Percentiles rank a stretch among this genome's conserved stretches.
These are phyloP conservation scores for Talaromyces pinophilus DNA, from an alignment of 2,329 filamentous ascomycete genomes.

Conservation along the genomic window DNA sequence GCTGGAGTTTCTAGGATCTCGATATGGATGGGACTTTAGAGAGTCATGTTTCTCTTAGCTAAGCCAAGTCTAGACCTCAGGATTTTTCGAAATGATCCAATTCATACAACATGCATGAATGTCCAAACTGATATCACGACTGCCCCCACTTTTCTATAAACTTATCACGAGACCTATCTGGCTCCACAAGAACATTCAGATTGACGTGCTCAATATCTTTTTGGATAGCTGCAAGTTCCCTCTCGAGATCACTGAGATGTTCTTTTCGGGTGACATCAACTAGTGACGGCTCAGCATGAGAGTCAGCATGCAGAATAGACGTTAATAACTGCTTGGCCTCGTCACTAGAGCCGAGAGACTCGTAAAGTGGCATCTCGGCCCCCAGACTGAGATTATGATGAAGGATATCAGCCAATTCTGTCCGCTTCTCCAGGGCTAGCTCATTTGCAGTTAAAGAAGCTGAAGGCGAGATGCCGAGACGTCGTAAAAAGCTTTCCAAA, in stretches of 20 bases:
- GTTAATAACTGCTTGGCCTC: slow-evolving; percentile 36
- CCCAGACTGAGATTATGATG: slow-evolving; percentile 31
- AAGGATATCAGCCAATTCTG: slow-evolving; percentile 32
- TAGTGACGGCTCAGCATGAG: slow-evolving; percentile 29
- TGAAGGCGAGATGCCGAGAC: slow-evolving; percentile 33
- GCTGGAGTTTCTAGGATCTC: neutral
- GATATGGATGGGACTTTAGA: too few species aligned
- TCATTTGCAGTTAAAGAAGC: slow-evolving; percentile 22
- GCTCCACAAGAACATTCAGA: slow-evolving; percentile 34
- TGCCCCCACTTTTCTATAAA: slow-evolving; percentile 13
- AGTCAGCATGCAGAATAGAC: slow-evolving; percentile 33
- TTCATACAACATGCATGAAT: neutral
- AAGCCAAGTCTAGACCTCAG: neutral
- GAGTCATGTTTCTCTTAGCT: neutral
- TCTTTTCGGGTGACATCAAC: slow-evolving; percentile 32
- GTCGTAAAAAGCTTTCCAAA: slow-evolving; percentile 37
- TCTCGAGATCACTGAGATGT: slow-evolving; percentile 35
- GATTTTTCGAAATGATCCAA: neutral
- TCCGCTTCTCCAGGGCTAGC: slow-evolving; percentile 34
- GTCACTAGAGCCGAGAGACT: slow-evolving; percentile 35
- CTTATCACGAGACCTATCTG: slow-evolving; percentile 8
- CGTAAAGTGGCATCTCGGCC: slow-evolving; percentile 35
- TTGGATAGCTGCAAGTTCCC: slow-evolving; percentile 34
- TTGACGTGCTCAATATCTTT: slow-evolving; percentile 38
- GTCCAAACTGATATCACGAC: neutral